Percentiles rank a stretch among this genome's conserved stretches.
Conservation (phyloP, 495 filamentous ascomycete genomes). For the Daldinia decipiens region DNA sequence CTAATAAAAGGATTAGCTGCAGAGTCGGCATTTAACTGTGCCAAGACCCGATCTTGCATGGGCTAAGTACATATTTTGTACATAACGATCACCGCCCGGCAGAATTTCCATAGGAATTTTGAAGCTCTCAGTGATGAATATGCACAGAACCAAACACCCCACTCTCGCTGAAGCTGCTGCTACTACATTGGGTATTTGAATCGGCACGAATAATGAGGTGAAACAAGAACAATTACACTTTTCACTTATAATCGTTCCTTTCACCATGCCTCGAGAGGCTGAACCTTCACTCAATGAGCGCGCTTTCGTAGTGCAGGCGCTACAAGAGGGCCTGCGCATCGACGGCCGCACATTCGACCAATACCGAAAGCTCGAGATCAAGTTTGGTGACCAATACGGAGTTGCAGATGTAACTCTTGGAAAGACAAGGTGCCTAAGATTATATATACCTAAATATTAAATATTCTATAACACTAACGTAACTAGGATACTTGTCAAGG, state of each 20-base stretch:
- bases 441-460: not conserved
- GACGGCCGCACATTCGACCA: constrained; percentile 84
- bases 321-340: constrained; percentile 78
- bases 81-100: constrained; percentile 48
- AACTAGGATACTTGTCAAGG: constrained; percentile 80
- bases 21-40: constrained; percentile 25
- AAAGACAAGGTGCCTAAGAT: constrained; percentile 85
- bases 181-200: too few species aligned
- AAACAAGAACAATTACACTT: constrained; percentile 23
- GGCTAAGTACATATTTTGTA: constrained; percentile 17
- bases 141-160: constrained; percentile 28
- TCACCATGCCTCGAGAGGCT: constrained; percentile 85
- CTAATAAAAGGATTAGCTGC: constrained; percentile 6
- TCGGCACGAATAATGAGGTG: constrained; percentile 28
- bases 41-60: constrained; percentile 39
- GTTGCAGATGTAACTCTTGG: constrained; percentile 89
- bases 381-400: constrained; percentile 91
- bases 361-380: constrained; percentile 78
- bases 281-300: constrained; percentile 83
- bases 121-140: constrained; percentile 25
- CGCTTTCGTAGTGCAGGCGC: constrained; percentile 77
- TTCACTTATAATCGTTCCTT: constrained; percentile 19
- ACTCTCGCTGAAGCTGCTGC: constrained; percentile 36
- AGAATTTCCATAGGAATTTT: constrained; percentile 37
- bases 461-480: not conserved